Percentiles rank a stretch among this genome's conserved stretches.
Conservation (phyloP, 2,329 filamentous ascomycete species). For the Elsinoe batatas region DNA sequence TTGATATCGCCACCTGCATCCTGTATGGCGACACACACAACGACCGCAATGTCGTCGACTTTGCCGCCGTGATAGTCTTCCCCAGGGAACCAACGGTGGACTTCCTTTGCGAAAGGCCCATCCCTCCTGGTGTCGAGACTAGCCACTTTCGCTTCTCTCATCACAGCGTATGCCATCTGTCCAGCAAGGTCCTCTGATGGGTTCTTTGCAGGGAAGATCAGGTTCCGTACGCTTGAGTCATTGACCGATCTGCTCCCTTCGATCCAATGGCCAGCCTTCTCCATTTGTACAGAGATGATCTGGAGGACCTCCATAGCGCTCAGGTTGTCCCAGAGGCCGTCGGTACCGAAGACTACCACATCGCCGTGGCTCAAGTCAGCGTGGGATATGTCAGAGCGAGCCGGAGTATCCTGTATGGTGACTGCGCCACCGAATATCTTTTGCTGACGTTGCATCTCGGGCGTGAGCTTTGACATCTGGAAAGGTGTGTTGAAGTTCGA, state of each 20-base stretch:
- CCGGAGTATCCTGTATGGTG: conserved; percentile 66
- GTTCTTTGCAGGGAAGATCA: conserved; percentile 14
- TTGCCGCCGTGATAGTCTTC: conserved; percentile 90
- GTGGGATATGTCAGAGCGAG: conserved; percentile 70
- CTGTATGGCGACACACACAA: conserved; percentile 69
- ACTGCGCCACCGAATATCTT: conserved; percentile 67
- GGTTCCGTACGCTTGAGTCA: conserved; percentile 7
- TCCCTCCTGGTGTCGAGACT: conserved; percentile 73
- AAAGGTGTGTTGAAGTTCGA: conserved; percentile 98
- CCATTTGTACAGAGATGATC: conserved; percentile 62
- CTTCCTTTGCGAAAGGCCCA: conserved; percentile 90
- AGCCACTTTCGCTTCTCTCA: conserved; percentile 71
- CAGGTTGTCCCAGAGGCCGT: conserved; percentile 93
- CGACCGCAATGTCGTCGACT: conserved; percentile 86
- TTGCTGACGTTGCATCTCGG: conserved; percentile 66
- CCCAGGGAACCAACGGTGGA: conserved; percentile 74
- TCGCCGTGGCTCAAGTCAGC: conserved; percentile 79
- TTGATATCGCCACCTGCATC: conserved; percentile 31
- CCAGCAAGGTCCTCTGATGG: conserved; percentile 54
- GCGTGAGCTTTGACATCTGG: conserved; percentile 81
- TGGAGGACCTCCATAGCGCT: conserved; percentile 81
- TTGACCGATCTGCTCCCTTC: conserved; percentile 9
- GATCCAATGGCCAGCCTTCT: conserved; percentile 34
- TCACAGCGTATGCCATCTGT: conserved; percentile 67
- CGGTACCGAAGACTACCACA: conserved; percentile 84